Evolutionary conservation across 2,329 filamentous ascomycete species (phyloP).

Genomic region (Trichoderma aggressivum): DNA sequence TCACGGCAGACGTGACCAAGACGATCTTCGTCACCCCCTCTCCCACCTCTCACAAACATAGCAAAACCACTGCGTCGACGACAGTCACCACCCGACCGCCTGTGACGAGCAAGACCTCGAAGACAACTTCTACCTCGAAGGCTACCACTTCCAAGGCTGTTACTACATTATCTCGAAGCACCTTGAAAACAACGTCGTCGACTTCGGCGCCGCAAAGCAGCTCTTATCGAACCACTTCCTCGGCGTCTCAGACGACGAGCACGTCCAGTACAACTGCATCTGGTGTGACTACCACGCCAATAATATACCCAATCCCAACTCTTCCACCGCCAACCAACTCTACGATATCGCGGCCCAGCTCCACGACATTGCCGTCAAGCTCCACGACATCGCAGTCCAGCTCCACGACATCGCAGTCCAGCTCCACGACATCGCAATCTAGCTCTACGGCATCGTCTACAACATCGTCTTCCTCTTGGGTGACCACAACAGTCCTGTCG

Average conservation of each 20-base stretch:
- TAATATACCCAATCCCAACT: neutral
- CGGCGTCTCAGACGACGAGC: neutral
- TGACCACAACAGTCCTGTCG: constrained; percentile 16
- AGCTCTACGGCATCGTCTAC: neutral
- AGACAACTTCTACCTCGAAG: neutral
- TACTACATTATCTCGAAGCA: neutral
- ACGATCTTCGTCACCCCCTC: constrained; percentile 32
- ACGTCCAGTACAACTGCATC: neutral
- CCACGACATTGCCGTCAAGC: no score
- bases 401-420: no score
- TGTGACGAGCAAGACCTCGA: neutral
- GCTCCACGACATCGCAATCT: neutral
- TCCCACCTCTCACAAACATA: constrained; percentile 13
- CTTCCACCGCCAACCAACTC: neutral
- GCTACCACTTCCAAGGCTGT: neutral
- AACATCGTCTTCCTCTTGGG: constrained; percentile 18
- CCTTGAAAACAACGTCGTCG: neutral
- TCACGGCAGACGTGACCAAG: constrained; percentile 25
- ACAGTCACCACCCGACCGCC: neutral
- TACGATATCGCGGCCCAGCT: neutral
- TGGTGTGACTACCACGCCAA: neutral
- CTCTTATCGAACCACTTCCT: neutral
- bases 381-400: neutral
- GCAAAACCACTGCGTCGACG: constrained; percentile 1
- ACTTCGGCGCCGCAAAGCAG: neutral